phyloP scores from a whole-genome alignment of 2,329 filamentous ascomycete species.

The Phaeomoniella chlamydospora region DNA sequence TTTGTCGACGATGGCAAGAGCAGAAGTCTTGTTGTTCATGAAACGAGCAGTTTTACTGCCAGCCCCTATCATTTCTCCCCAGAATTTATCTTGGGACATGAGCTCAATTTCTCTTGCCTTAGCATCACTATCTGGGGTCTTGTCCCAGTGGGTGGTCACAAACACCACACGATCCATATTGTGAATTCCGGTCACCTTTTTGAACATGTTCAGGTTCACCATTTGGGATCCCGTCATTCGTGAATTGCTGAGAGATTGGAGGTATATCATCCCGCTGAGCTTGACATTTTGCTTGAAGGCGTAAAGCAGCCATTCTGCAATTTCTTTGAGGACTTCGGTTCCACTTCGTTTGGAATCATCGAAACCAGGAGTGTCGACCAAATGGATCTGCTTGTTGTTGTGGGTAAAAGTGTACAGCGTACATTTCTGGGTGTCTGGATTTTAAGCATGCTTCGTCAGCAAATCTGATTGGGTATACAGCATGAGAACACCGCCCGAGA shows the following conservation, averaged over 20 bases:
- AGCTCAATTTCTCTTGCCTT: not conserved
- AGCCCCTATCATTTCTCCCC: not conserved
- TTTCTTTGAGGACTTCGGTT: slow-evolving; percentile 19
- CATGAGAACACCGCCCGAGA: no score
- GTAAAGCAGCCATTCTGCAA: slow-evolving; percentile 15
- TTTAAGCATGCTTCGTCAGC: no score
- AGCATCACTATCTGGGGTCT: not conserved
- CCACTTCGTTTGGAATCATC: slow-evolving; percentile 21
- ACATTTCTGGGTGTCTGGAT: not conserved
- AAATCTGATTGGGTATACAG: no score
- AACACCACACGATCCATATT: slow-evolving; percentile 20
- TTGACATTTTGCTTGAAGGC: slow-evolving; percentile 7
- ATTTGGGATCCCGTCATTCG: slow-evolving; percentile 9
- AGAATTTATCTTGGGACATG: not conserved
- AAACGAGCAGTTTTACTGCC: not conserved
- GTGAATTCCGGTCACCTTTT: slow-evolving; percentile 20
- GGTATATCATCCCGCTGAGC: slow-evolving; percentile 6
- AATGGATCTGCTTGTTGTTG: slow-evolving; percentile 9
- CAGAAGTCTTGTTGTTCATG: not conserved
- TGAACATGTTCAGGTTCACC: slow-evolving; percentile 21
- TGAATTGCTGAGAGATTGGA: slow-evolving; percentile 5
- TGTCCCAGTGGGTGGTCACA: slow-evolving; percentile 22
- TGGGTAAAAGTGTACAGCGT: not conserved
- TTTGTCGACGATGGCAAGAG: not conserved
- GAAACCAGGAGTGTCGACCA: slow-evolving; percentile 28